Percentiles rank a stretch among this genome's conserved stretches.
Conservation (phyloP, 2,329 filamentous ascomycete genomes). For the Phaeomoniella chlamydospora region DNA sequence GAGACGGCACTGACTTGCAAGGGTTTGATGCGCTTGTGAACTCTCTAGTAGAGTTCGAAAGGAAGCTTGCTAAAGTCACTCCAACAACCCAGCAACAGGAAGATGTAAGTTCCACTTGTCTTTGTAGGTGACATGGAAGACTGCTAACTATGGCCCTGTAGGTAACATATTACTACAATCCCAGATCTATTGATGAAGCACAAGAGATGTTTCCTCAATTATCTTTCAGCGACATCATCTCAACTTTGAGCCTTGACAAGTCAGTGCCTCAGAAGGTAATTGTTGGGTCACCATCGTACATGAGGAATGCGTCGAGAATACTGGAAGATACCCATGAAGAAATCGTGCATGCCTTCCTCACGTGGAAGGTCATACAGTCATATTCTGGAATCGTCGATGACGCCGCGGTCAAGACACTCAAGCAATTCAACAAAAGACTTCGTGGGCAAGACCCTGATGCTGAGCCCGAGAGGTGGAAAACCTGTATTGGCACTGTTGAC, state of each 20-base stretch:
- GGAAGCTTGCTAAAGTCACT: constrained; percentile 42
- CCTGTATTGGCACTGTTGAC: constrained; percentile 45
- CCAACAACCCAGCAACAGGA: constrained; percentile 43
- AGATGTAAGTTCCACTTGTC: constrained; percentile 34
- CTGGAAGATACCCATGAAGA: constrained; percentile 39
- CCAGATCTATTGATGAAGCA: constrained; percentile 41
- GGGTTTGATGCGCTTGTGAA: constrained; percentile 15
- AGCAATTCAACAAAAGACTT: constrained; percentile 45
- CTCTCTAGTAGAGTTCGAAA: constrained; percentile 43
- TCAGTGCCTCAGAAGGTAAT: constrained; percentile 41
- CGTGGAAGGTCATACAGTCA: constrained; percentile 47
- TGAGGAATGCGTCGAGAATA: constrained; percentile 42
- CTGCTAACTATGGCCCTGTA: constrained; percentile 13
- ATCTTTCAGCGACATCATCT: constrained; percentile 37
- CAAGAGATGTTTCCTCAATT: constrained; percentile 42
- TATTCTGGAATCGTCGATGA: constrained; percentile 42
- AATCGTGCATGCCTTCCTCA: constrained; percentile 45
- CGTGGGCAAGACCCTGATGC: constrained; percentile 38
- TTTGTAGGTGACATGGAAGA: not conserved
- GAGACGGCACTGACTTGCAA: constrained; percentile 12
- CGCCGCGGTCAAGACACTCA: constrained; percentile 44
- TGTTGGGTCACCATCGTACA: constrained; percentile 44
- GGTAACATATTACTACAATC: constrained; percentile 44
- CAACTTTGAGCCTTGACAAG: constrained; percentile 34
- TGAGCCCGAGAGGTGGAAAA: constrained; percentile 50